Base-by-base conservation (phyloP, 257 asterid species). In the Gynochthodes officinalis region DNA sequence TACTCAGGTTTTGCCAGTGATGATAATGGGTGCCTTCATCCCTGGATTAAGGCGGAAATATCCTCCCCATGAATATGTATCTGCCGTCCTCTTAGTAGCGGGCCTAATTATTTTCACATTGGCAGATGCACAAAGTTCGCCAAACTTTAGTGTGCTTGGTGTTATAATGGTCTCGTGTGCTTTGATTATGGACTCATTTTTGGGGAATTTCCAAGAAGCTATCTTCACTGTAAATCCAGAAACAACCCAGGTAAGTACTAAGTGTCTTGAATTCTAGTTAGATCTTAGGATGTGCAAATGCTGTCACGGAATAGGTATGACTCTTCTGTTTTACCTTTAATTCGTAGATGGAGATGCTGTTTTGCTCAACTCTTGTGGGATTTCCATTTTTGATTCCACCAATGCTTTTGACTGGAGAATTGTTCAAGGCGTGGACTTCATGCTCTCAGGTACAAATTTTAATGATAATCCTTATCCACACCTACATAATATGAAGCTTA, bases 1-100 rank as follows among this genome's bases (percentile, higher is more conserved):
- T 35, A 68, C 46, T 52, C 84, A 93, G 98, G 98, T 93, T 75
- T 79, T 93, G 69, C 98, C 98, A 0, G 98, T 93, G 80, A 93
- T 93, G 98, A 57, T 93, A 61, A 93, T 93, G 98, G 98, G 97
- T 53, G 94, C 97, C n/a, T 93, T 93, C 23, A 88, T 93, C 53
- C 98, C 98, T 0, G 98, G 97, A 35, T 67, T 93, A 82, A 88
- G 96, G 72, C 82, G 98, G 42, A 93, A 84, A 71, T 91, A 93
- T 76, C 96, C 96, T 7, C 85, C 83, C 25, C 97, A 91, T 35
- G 98, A 93, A 76, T 93, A 93, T 12, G 59, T 91, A 30, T 89
- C 96, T 2, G 98, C 98, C 2, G 53, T 91, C 60, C 97, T 93
- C 63, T 80, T 93, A 80, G 94, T 93, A 5, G 77, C 80, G 60